Evolutionary conservation across 495 filamentous ascomycete species (phyloP).

Genomic region (Trichoderma virens): DNA sequence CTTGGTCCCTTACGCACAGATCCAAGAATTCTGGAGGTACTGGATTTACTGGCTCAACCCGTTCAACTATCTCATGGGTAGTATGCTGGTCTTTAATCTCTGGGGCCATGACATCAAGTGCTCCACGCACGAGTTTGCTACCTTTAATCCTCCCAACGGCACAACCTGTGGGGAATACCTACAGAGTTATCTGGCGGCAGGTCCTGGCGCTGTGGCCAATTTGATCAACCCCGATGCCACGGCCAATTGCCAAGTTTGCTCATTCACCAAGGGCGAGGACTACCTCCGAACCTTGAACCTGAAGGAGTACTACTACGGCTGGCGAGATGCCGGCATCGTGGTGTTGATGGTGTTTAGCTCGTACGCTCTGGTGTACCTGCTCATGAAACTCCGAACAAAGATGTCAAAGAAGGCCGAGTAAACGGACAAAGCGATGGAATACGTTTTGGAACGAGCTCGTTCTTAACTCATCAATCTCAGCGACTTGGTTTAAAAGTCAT

Average conservation of each 20-base stretch:
- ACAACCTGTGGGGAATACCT: constrained; percentile 57
- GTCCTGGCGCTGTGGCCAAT: constrained; percentile 42
- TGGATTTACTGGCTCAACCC: constrained; percentile 72
- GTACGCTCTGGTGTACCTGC: constrained; percentile 22
- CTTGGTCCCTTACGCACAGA: constrained; percentile 50
- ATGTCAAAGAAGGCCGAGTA: constrained; percentile 24
- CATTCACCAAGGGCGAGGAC: constrained; percentile 53
- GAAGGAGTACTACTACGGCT: constrained; percentile 47
- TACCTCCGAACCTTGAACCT: constrained; percentile 67
- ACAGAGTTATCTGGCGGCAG: constrained; percentile 35
- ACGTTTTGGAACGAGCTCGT: too few species aligned
- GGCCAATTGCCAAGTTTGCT: constrained; percentile 66
- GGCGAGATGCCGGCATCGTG: constrained; percentile 52
- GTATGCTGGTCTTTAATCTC: constrained; percentile 58
- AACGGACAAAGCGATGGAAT: background rate
- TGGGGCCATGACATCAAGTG: constrained; percentile 50
- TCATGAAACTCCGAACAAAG: constrained; percentile 27
- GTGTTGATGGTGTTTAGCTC: constrained; percentile 26
- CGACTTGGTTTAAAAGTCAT: background rate
- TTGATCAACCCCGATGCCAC: constrained; percentile 51
- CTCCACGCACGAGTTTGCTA: constrained; percentile 49
- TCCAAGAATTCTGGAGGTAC: constrained; percentile 70
- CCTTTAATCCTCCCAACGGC: constrained; percentile 56
- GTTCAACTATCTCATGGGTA: constrained; percentile 64
- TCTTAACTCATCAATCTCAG: too few species aligned